Evolutionary conservation across 192 early-diverging fungal species (phyloP), one percentile per base, ranked within the genome.

Genomic region (Umbelopsis sp.): DNA sequence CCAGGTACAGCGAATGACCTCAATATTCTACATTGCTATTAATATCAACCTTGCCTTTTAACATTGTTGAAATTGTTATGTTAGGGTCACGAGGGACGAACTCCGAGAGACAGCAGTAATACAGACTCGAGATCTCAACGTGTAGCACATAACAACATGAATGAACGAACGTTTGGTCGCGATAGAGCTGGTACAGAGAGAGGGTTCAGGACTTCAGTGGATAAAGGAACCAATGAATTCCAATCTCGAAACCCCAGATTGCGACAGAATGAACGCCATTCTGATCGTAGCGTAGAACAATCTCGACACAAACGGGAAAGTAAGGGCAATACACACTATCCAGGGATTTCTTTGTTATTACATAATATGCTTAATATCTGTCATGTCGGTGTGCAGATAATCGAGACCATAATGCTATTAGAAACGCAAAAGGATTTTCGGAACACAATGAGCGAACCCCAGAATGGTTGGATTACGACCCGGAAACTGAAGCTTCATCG

Each of bases 381-480:
- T 21, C 4, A 49, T 49, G 20, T 29, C 26, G 26, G 3, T 29
- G 3, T 29, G 14, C 26, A 62, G 56, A 32, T 34, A 29, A 62
- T 62, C 56, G 56, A 12, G 56, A 62, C 34, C 24, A 62, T 62
- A 62, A 62, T 20, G 11, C 56, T 34, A 34, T 10, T 1, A 62
- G 56, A 17, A 62, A 62, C 34, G 29, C 26, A 32, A 62, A 62
- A 26, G 56, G 56, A 17, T n/a, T 17, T 34, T 24, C 8, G 4
- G 56, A 62, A 14, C 56, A 62, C 16, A 3, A 34, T 7, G 71
- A 68, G 52, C 47, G 41, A 65, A 53, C 83, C 2, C 87, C 87
- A 43, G 85, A 88, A 67, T 88, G 87, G 87, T 81, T 88, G 87
- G 84, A 83, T 71, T 86, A 88, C 51, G 85, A 82, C 20, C 86